Evolutionary conservation across 495 filamentous ascomycete genomes (phyloP), one percentile per base, ranked within the genome.

Genomic region (Thozetella sp.): DNA sequence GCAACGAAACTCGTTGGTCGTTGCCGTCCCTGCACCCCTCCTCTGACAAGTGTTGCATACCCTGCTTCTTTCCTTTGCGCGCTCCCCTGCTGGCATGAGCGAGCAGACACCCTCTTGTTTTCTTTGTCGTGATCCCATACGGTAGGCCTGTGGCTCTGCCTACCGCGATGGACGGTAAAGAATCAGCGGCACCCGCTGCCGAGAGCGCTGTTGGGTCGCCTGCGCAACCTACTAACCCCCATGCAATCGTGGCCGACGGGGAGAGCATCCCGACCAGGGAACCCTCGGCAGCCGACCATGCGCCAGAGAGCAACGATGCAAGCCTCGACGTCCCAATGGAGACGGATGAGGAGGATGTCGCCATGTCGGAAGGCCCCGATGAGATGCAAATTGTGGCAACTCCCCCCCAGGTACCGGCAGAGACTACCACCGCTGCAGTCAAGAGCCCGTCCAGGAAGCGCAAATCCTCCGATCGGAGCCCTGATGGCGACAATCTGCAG

Each of bases 391-490:
- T 12, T 27, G 48, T 30, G 53, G 43, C 48, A 22, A 51, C 61
- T 40, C 60, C 61, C 26, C 48, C 56, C 20, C 55, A 58, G 53
- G 57, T 55, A 24, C 57, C 37, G 19, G 54, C 56, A 56, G 51
- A 55, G 12, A 23, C 58, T 25, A 40, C 60, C 22, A 56, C 24
- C 17, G 43, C 63, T 51, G 57, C 55, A 20, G 22, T 52, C 22
- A 53, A 53, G 46, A 57, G 3, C 23, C 43, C 55, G 17, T 71
- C 67, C 19, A 75, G 59, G 53, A 83, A 81, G 63, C 73, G 78
- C 46, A 80, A 78, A 54, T 63, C 68, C 22, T 57, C 53, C 25
- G 57, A 51, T 23, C 52, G 53, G 40, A 37, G 22, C 51, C 15
- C 40, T 15, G 53, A 58, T 19, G 23, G 51, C 15, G 30, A 51